Evolutionary conservation across 305 asterid species (phyloP), one percentile per base, ranked within the genome.

Genomic region (Withania somnifera): DNA sequence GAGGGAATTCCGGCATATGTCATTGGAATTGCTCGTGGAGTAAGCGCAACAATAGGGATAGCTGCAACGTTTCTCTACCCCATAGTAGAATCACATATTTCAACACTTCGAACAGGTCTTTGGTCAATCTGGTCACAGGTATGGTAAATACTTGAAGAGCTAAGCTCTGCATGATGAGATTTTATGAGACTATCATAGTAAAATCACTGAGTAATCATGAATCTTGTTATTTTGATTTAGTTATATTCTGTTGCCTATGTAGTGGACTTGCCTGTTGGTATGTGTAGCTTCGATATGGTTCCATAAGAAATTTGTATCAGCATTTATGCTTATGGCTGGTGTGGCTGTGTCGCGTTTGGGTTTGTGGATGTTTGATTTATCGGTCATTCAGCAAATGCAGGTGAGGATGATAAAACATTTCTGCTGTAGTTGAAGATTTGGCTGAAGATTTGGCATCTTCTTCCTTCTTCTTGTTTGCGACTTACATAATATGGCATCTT

Each of bases 81-180:
- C 0, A 13, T 90, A 6, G 67, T 96, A 64, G 91, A 93, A 58
- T 85, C 94, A 76, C 90, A 75, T 5, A 79, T 94, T 56, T 90
- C 98, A 19, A 91, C 97, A 9, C 90, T 90, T 19, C 89, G 97
- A 28, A 90, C 97, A 0, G 98, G 99, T 34, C 93, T 94, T 34
- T 94, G 97, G 97, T 96, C 99, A 3, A 94, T 96, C 64, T 96
- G 99, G 98, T 89, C 91, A 61, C 98, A 96, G 97, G 99, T 95
- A 82, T 34, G 5, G 26, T 53, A 53, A 9, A 52, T n/a, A 36
- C 14, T 30, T 14, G 22, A 69, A 57, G 20, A 13, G 0, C 15
- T 4, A 4, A 45, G 45, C 42, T 4, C 56, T 71, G 78, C 22
- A 71, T 24, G 58, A 7, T 42, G n/a, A 68, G 36, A 40, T 7